phyloP scores from a whole-genome alignment of 257 asterid genomes.

The Fraxinus quadrangulata region DNA sequence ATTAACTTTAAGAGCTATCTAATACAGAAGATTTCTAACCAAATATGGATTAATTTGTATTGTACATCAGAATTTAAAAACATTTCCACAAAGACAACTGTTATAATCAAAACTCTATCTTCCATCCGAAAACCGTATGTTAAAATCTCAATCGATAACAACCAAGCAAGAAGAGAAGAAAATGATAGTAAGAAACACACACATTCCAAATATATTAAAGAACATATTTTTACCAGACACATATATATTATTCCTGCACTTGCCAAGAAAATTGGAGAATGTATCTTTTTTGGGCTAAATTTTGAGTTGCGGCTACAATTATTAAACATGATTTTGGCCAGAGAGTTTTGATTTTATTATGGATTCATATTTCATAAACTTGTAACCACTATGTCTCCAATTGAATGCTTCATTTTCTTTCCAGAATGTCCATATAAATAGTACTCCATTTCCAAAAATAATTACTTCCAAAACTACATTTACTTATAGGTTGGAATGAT shows the following conservation, averaged over 20 bases:
- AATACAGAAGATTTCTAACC: too few species aligned
- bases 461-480: neutral
- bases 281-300: neutral
- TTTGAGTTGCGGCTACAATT: neutral
- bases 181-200: too few species aligned
- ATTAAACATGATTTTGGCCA: neutral
- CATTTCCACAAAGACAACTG: too few species aligned
- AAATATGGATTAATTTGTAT: too few species aligned
- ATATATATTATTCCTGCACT: neutral
- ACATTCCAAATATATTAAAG: too few species aligned
- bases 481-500: neutral
- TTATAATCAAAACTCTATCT: too few species aligned
- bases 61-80: too few species aligned
- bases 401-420: neutral
- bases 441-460: neutral
- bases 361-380: too few species aligned
- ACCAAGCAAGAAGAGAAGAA: neutral
- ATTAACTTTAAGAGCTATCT: too few species aligned
- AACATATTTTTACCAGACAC: neutral
- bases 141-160: too few species aligned
- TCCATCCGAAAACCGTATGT: too few species aligned
- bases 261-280: neutral
- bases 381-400: neutral
- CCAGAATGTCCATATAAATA: neutral
- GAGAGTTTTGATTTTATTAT: neutral